Conservation (phyloP, 169 alveolate species). For the Plasmodium berghei region DNA sequence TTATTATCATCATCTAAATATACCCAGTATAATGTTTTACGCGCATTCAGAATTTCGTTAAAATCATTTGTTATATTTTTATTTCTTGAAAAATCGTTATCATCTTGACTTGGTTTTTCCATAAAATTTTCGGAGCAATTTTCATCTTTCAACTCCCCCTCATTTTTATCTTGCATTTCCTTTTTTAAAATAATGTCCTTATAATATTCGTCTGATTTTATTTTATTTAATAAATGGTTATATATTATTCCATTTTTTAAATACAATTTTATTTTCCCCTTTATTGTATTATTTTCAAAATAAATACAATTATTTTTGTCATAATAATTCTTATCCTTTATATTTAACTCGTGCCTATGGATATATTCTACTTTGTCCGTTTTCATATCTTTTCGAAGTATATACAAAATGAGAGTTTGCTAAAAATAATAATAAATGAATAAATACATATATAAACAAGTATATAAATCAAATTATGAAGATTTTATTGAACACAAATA, state of each 20-base stretch:
- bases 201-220: conserved; percentile 31
- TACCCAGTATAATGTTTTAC: conserved; percentile 78
- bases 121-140: not conserved
- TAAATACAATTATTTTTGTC: conserved; percentile 43
- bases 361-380: conserved; percentile 53
- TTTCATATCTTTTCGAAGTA: conserved; percentile 33
- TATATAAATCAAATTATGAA: not conserved
- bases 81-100: conserved; percentile 18
- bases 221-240: conserved; percentile 43
- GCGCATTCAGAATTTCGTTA: conserved; percentile 25
- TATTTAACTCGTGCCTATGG: conserved; percentile 52
- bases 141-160: not conserved
- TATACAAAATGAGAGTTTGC: conserved; percentile 40
- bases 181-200: conserved; percentile 20
- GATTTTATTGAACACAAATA: too few relatives aligned
- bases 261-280: conserved; percentile 73
- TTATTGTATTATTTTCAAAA: conserved; percentile 57
- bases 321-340: conserved; percentile 48
- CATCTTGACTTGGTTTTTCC: not conserved
- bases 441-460: not conserved
- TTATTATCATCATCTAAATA: conserved; percentile 78
- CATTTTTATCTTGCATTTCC: not conserved
- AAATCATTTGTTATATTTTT: conserved; percentile 29
- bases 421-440: conserved; percentile 11
- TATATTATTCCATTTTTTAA: conserved; percentile 61